Conservation (phyloP, 1,284 basidiomycete genomes). For the Ustilago nuda region DNA sequence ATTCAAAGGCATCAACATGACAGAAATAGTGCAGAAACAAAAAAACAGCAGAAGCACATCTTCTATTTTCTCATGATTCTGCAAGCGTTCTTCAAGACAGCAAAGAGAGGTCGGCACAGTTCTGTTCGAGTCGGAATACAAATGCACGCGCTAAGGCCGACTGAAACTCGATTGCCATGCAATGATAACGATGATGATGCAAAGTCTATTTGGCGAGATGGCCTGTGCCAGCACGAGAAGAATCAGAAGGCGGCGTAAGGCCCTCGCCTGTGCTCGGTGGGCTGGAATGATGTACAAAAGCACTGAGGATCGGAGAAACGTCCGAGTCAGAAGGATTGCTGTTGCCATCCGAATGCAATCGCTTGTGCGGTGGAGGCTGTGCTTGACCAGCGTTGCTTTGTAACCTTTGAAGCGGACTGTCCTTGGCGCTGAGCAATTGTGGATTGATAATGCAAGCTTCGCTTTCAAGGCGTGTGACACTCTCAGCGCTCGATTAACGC, state of each 20-base stretch:
- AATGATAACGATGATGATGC: background rate
- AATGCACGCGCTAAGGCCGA: too few relatives aligned
- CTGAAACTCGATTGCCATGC: background rate
- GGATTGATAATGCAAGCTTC: conserved; percentile 16
- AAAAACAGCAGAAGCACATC: too few relatives aligned
- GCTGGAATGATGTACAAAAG: conserved; percentile 29
- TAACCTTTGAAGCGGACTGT: conserved; percentile 42
- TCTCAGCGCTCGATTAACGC: conserved; percentile 1
- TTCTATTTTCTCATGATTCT: too few relatives aligned
- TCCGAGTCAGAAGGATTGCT: conserved; percentile 33
- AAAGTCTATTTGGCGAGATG: conserved; percentile 11
- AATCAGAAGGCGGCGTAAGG: conserved; percentile 4
- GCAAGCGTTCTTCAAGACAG: too few relatives aligned
- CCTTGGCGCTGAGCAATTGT: conserved; percentile 25
- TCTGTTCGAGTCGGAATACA: too few relatives aligned
- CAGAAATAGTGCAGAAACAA: too few relatives aligned
- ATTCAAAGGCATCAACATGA: too few relatives aligned
- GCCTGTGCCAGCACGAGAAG: conserved; percentile 13
- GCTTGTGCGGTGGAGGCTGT: conserved; percentile 11
- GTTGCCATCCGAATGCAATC: conserved; percentile 23
- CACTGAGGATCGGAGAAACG: conserved; percentile 46
- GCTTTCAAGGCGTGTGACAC: background rate
- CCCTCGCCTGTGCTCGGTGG: conserved; percentile 24
- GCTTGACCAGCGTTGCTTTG: conserved; percentile 26
- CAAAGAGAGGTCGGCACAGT: too few relatives aligned